Evolutionary conservation across 1,284 basidiomycete species (phyloP).

Genomic region (Microbotryomycetes sp.): DNA sequence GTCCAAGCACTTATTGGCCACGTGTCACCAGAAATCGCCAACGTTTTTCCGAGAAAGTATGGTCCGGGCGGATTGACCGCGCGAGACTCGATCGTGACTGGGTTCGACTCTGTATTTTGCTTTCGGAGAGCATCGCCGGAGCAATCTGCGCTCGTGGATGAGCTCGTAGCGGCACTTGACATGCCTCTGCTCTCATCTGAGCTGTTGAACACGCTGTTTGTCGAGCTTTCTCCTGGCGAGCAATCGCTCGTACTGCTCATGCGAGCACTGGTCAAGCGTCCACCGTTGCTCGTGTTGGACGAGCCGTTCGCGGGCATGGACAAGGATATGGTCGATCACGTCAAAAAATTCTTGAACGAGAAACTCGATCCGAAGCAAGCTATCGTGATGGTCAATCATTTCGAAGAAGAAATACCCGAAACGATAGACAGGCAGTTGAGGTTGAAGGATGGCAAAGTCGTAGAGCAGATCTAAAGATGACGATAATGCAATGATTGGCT

Average conservation of each 20-base stretch:
- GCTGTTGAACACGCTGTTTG: constrained; percentile 47
- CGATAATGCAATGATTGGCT: no score
- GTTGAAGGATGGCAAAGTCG: constrained; percentile 17
- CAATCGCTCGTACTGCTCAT: constrained; percentile 73
- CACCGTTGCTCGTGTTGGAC: constrained; percentile 70
- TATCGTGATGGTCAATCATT: constrained; percentile 77
- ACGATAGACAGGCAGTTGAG: constrained; percentile 10
- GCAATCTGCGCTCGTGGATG: constrained; percentile 43
- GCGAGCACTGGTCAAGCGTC: constrained; percentile 63
- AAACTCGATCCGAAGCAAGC: constrained; percentile 57
- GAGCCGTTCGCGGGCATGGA: constrained; percentile 90
- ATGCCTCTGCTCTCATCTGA: constrained; percentile 15
- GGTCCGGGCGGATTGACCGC: constrained; percentile 53
- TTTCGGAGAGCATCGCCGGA: constrained; percentile 47
- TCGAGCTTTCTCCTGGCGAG: constrained; percentile 58
- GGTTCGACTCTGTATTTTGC: constrained; percentile 71
- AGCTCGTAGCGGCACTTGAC: constrained; percentile 56
- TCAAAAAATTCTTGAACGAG: constrained; percentile 54
- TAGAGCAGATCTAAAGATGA: background rate
- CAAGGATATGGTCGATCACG: constrained; percentile 59
- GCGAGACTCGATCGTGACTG: constrained; percentile 67
- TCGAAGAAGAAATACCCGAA: constrained; percentile 66
- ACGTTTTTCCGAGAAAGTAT: constrained; percentile 71
- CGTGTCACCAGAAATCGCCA: constrained; percentile 80
- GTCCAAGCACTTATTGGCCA: constrained; percentile 59